Evolutionary conservation across 225 moss, liverwort and hornwort genomes (phyloP), one percentile per base, ranked within the genome.

Genomic region (Marchantia paleacea): DNA sequence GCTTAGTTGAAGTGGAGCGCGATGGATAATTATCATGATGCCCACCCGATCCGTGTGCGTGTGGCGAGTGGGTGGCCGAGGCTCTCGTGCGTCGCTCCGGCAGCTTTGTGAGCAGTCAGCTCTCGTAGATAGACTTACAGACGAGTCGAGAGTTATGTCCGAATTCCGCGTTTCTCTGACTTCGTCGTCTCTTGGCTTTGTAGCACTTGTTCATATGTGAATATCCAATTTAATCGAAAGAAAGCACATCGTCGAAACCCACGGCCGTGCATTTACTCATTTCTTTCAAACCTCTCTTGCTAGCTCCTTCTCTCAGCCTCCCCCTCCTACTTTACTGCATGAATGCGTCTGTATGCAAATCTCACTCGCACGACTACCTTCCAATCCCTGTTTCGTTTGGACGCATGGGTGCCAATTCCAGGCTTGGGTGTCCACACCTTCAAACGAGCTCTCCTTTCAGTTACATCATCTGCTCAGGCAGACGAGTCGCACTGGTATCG

Each of bases 161-260:
- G 15, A 28, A n/a, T 55, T 75, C 28, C 75, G 9, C 29, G 57
- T 26, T 28, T 57, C 75, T 75, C 55, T 57, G 75, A 55, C 29
- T 30, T 75, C 57, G 30, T 75, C 19, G 55, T 29, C 30, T 75
- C 57, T 57, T 75, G 30, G 55, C 75, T 58, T 75, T 29, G 57
- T 57, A 57, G 75, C 75, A 58, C 75, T 24, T 75, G 75, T 75
- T 52, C 75, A 75, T 58, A 57, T 58, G 75, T 75, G 31, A 15
- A 75, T 75, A 75, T 12, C 72, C 24, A 0, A 1, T 58, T 58
- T 8, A 63, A 8, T n/a, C n/a, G 22, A 63, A 63, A 25, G 11
- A 63, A 25, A 63, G 58, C 20, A 58, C 58, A 19, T 20, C 58
- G 20, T 58, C 20, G 18, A 58, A 15, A 4, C 58, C 14, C 58